Conservation (phyloP, 2,329 filamentous ascomycete genomes). For the Aspergillus fructus region DNA sequence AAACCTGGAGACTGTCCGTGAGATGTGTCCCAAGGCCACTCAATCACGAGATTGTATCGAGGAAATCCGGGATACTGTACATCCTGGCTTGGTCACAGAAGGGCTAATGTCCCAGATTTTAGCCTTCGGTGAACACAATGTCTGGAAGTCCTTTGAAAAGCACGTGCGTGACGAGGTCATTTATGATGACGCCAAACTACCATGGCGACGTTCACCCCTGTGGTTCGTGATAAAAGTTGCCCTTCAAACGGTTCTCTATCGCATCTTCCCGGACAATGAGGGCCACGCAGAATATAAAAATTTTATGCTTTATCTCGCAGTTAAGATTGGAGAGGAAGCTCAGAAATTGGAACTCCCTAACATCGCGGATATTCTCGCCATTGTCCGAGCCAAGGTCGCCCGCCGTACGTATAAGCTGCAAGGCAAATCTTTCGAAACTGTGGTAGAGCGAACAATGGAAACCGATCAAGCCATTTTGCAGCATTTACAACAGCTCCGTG, state of each 20-base stretch:
- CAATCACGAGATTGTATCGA: neutral
- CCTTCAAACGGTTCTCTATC: slow-evolving; percentile 41
- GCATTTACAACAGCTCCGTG: neutral
- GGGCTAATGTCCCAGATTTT: slow-evolving; percentile 47
- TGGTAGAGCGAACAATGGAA: neutral
- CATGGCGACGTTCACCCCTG: slow-evolving; percentile 53
- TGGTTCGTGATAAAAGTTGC: slow-evolving; percentile 57
- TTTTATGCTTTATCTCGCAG: slow-evolving; percentile 52
- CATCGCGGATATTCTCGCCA: slow-evolving; percentile 35
- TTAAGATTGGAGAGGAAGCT: slow-evolving; percentile 5
- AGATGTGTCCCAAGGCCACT: neutral
- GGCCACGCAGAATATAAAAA: slow-evolving; percentile 47
- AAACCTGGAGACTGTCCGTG: slow-evolving; percentile 13
- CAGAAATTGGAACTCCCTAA: slow-evolving; percentile 12
- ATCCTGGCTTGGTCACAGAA: slow-evolving; percentile 54
- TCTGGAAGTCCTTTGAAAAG: slow-evolving; percentile 43
- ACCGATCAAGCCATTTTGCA: neutral
- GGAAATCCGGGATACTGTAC: slow-evolving; percentile 1
- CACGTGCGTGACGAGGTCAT: slow-evolving; percentile 54
- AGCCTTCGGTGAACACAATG: slow-evolving; percentile 35
- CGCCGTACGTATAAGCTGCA: slow-evolving; percentile 46
- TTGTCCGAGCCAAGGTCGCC: slow-evolving; percentile 47
- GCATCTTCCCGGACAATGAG: slow-evolving; percentile 12
- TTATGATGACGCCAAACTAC: slow-evolving; percentile 33
- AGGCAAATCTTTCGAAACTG: slow-evolving; percentile 15